phyloP scores from a whole-genome alignment of 108 stramenopile species.

The Skeletonema menzelii region DNA sequence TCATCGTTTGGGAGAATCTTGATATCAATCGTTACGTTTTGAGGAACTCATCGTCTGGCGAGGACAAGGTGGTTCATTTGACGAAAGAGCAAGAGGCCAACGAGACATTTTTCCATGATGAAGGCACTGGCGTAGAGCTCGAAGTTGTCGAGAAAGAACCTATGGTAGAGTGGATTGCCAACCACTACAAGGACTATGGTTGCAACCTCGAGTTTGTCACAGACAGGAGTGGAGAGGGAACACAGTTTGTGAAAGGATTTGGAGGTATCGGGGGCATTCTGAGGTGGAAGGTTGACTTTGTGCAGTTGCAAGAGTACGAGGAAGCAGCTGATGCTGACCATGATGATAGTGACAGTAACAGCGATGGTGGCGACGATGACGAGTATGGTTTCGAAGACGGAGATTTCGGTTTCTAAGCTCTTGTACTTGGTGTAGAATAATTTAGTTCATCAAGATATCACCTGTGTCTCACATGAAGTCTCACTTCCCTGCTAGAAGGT shows the following conservation, averaged over 20 bases:
- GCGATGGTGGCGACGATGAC: slow-evolving; percentile 60
- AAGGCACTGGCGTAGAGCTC: slow-evolving; percentile 89
- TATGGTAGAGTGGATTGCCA: slow-evolving; percentile 98
- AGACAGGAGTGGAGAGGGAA: slow-evolving; percentile 95
- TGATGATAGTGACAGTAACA: slow-evolving; percentile 56
- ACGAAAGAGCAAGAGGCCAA: slow-evolving; percentile 91
- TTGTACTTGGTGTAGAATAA: neutral
- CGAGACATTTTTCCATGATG: slow-evolving; percentile 85
- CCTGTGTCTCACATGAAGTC: too few species aligned
- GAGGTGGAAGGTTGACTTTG: slow-evolving; percentile 98
- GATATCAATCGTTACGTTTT: slow-evolving; percentile 82
- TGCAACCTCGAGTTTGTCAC: slow-evolving; percentile 98
- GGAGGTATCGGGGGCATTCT: slow-evolving; percentile 98
- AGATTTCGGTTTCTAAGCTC: slow-evolving; percentile 82
- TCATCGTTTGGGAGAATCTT: slow-evolving; percentile 97
- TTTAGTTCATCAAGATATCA: neutral
- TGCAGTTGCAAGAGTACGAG: slow-evolving; percentile 77
- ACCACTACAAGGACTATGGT: slow-evolving; percentile 97
- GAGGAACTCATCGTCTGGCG: slow-evolving; percentile 82
- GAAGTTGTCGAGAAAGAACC: slow-evolving; percentile 90
- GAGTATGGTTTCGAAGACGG: slow-evolving; percentile 92
- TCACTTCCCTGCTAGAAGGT: too few species aligned
- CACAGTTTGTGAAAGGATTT: slow-evolving; percentile 98
- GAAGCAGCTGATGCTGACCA: slow-evolving; percentile 60
- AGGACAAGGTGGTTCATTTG: slow-evolving; percentile 87